Percentiles rank a stretch among this genome's conserved stretches.
These are phyloP conservation scores for Adansonia grandidieri DNA, from an alignment of 441 rosid genomes.

Conservation along the genomic window DNA sequence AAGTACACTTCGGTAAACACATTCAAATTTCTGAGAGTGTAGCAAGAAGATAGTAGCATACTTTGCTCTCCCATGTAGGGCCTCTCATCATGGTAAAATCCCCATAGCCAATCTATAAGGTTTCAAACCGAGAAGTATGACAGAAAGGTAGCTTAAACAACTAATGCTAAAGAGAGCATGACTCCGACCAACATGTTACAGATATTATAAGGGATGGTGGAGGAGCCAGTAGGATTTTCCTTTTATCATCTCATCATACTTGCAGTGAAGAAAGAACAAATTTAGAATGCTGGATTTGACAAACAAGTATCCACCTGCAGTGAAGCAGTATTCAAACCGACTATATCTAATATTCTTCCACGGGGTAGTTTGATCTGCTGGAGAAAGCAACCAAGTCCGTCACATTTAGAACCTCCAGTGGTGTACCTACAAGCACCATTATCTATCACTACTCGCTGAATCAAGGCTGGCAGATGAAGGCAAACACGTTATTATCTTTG, in stretches of 20 bases:
- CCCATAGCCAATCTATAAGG: neutral
- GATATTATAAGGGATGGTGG: conserved; percentile 3
- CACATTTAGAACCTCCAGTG: conserved; percentile 42
- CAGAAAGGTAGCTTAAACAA: conserved; percentile 13
- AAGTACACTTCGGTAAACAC: neutral
- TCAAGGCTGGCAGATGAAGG: conserved; percentile 20
- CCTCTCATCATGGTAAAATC: neutral
- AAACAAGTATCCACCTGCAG: conserved; percentile 40
- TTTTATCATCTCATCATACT: conserved; percentile 13
- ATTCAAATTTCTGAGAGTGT: neutral
- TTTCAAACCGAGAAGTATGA: conserved; percentile 6
- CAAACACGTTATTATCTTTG: conserved; percentile 21
- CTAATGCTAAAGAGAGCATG: neutral
- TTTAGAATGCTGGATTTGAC: neutral
- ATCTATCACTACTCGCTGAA: conserved; percentile 30
- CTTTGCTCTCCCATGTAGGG: neutral
- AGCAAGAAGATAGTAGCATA: neutral
- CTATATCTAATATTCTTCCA: conserved; percentile 53
- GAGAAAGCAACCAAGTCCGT: conserved; percentile 40
- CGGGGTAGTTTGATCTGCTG: conserved; percentile 46
- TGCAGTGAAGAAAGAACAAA: conserved; percentile 3
- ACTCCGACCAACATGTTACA: neutral
- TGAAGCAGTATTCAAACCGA: conserved; percentile 49
- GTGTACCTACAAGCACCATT: conserved; percentile 55
- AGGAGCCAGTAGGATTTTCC: neutral